Evolutionary conservation across 164 flowering plant species (phyloP).

Genomic region (Magnolia officinalis): DNA sequence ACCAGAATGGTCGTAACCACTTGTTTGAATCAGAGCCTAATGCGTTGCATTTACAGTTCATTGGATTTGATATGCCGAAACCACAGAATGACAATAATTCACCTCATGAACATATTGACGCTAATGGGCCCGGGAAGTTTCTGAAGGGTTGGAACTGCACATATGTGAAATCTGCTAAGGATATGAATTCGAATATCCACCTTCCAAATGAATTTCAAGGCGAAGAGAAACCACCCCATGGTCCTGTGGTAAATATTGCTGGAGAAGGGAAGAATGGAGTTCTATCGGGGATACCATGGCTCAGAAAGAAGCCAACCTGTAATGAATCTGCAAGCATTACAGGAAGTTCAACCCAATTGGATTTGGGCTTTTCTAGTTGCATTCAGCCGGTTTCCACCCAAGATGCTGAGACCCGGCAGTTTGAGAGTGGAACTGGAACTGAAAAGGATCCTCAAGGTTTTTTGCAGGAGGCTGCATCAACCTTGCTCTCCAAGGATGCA

Average conservation of each 20-base stretch:
- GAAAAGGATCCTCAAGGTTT: constrained; percentile 18
- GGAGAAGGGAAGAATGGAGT: constrained; percentile 30
- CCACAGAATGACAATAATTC: constrained; percentile 10
- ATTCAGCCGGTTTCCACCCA: not conserved
- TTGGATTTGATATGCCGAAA: constrained; percentile 25
- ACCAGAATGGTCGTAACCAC: constrained; percentile 18
- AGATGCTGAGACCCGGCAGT: not conserved
- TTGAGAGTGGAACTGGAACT: constrained; percentile 16
- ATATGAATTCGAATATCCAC: constrained; percentile 31
- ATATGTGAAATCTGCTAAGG: constrained; percentile 36
- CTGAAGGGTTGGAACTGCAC: constrained; percentile 25
- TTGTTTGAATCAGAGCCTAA: constrained; percentile 19
- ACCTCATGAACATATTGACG: constrained; percentile 22
- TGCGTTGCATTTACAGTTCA: constrained; percentile 17
- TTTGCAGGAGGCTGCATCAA: constrained; percentile 18
- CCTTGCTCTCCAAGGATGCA: constrained; percentile 22
- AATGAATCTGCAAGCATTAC: constrained; percentile 13
- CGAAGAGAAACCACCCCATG: constrained; percentile 17
- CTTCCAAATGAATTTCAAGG: constrained; percentile 27
- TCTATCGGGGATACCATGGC: constrained; percentile 31
- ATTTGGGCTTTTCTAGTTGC: constrained; percentile 22
- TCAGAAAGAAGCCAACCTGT: constrained; percentile 15
- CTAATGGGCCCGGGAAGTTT: constrained; percentile 17
- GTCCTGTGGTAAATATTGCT: constrained; percentile 20
- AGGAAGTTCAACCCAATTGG: constrained; percentile 16